A percentile compares a stretch with the other conserved stretches of the same genome.
phyloP scores from a whole-genome alignment of 768 basidiomycete species.

The Tulasnella sp. region DNA sequence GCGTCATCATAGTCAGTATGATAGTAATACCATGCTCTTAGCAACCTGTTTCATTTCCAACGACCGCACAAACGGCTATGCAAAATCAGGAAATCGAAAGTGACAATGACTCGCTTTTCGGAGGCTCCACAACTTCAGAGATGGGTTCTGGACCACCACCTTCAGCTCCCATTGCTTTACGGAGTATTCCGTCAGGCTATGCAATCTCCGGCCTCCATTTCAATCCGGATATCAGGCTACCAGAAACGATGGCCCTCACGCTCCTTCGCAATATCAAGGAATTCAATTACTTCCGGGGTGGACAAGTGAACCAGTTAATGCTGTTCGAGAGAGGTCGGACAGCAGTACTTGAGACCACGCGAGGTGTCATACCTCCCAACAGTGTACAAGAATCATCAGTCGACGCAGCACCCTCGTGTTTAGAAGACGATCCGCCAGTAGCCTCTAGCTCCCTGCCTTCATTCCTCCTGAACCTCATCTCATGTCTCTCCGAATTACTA shows the following conservation, averaged over 20 bases:
- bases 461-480: constrained; percentile 45
- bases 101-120: constrained; percentile 12
- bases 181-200: background rate
- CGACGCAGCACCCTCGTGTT: background rate
- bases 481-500: constrained; percentile 39
- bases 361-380: constrained; percentile 17
- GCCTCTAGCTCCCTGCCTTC: constrained; percentile 39
- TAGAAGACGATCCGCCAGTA: background rate
- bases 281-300: constrained; percentile 25
- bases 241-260: constrained; percentile 9
- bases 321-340: constrained; percentile 49
- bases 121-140: background rate
- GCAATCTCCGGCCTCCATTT: constrained; percentile 14
- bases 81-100: background rate
- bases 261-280: constrained; percentile 16
- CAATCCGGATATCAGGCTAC: constrained; percentile 14
- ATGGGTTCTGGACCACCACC: background rate
- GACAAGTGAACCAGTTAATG: constrained; percentile 68
- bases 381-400: constrained; percentile 5
- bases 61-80: too few relatives aligned
- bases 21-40: too few relatives aligned
- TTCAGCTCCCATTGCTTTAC: background rate
- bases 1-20: too few relatives aligned
- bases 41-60: too few relatives aligned
- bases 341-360: background rate